Evolutionary conservation across 768 basidiomycete genomes (phyloP).

Genomic region (Cyclocybe cylindracea): DNA sequence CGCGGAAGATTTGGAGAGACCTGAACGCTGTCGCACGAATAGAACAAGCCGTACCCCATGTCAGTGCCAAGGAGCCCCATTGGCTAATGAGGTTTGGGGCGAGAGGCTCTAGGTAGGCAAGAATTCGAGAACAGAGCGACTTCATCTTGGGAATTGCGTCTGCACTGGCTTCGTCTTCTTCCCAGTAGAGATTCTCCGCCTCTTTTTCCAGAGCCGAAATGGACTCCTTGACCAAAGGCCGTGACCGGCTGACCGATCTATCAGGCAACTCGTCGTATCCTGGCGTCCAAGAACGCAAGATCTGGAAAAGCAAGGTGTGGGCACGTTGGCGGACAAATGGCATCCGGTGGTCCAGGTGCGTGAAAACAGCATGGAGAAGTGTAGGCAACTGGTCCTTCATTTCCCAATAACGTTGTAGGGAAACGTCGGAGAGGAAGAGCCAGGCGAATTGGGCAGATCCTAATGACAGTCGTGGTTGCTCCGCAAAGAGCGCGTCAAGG

Average conservation of each 20-base stretch:
- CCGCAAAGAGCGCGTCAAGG: constrained; percentile 73
- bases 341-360: constrained; percentile 79
- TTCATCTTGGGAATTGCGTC: constrained; percentile 69
- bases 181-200: constrained; percentile 64
- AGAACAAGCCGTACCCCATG: constrained; percentile 86
- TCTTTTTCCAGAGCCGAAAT: constrained; percentile 61
- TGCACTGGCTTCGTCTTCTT: constrained; percentile 60
- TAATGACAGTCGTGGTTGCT: constrained; percentile 67
- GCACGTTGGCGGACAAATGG: constrained; percentile 70
- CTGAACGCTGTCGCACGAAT: constrained; percentile 85
- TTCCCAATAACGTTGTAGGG: constrained; percentile 78
- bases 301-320: constrained; percentile 80
- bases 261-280: constrained; percentile 76
- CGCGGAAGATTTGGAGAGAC: constrained; percentile 88
- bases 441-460: constrained; percentile 89
- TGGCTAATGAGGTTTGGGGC: constrained; percentile 67
- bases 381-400: constrained; percentile 66
- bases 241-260: constrained; percentile 47
- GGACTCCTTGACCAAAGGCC: constrained; percentile 48
- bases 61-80: constrained; percentile 80
- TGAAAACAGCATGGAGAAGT: constrained; percentile 78
- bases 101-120: constrained; percentile 69
- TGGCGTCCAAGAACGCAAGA: constrained; percentile 80
- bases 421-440: constrained; percentile 78
- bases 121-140: constrained; percentile 62